Percentiles rank a stretch among this genome's conserved stretches.
phyloP scores from a whole-genome alignment of 495 filamentous ascomycete genomes.

The Sphaerosporella brunnea region DNA sequence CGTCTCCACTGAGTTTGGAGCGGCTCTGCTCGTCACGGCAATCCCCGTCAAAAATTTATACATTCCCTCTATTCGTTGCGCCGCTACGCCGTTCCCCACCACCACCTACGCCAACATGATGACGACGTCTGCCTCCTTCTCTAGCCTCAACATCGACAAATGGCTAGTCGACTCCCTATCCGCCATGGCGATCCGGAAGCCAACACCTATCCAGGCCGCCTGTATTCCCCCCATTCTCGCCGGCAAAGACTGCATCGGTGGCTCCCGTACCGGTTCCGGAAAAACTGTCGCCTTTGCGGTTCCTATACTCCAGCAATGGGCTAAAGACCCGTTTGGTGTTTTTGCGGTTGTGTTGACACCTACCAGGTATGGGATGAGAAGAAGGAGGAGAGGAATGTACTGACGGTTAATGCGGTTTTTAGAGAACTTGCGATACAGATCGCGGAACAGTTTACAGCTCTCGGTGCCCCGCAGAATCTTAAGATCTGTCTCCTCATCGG shows the following conservation, averaged over 20 bases:
- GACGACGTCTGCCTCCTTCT: slow-evolving; percentile 41
- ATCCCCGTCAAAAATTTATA: no score
- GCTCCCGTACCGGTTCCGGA: slow-evolving; percentile 87
- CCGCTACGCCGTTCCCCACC: neutral
- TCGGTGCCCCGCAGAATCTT: slow-evolving; percentile 66
- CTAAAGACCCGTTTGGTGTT: slow-evolving; percentile 77
- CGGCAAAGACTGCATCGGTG: slow-evolving; percentile 72
- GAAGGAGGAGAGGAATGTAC: no score
- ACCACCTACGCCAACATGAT: no score
- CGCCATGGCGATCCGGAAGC: slow-evolving; percentile 72
- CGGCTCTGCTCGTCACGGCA: no score
- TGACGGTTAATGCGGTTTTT: no score
- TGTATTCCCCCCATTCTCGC: slow-evolving; percentile 79
- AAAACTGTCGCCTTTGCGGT: slow-evolving; percentile 96
- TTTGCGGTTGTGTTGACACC: slow-evolving; percentile 81
- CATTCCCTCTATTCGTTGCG: no score
- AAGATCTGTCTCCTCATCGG: slow-evolving; percentile 78
- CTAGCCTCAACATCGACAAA: slow-evolving; percentile 53
- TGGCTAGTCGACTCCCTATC: slow-evolving; percentile 78
- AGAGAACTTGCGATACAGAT: slow-evolving; percentile 91
- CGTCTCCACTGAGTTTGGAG: no score
- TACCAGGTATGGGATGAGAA: slow-evolving; percentile 52
- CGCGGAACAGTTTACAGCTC: slow-evolving; percentile 82
- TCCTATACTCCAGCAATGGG: slow-evolving; percentile 85
- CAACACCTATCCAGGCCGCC: slow-evolving; percentile 78